Evolutionary conservation across 345 rosid genomes (phyloP), one percentile per base, ranked within the genome.

Genomic region (Viola odorata): DNA sequence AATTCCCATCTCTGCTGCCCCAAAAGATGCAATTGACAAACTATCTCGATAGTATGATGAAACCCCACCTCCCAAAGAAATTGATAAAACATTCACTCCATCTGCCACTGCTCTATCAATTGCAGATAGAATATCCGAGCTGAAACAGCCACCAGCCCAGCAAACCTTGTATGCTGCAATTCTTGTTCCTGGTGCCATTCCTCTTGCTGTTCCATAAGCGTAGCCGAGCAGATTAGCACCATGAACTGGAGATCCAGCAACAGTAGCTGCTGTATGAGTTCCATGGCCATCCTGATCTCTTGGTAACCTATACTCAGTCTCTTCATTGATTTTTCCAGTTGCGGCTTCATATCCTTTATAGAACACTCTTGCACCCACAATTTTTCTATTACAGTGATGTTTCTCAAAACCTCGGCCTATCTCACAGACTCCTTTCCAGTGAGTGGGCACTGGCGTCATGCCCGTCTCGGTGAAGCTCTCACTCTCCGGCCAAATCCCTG

Each of bases 241-340:
- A 37, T 8, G 61, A 5, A 71, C 75, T 8, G 52, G 56, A 37
- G 66, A 71, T 8, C 75, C 70, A 54, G 70, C 70, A 5, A 65
- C 75, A 5, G 75, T 71, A 5, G 70, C 75, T 50, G 75, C 62
- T 32, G 75, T 71, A 48, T 71, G 75, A 49, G 75, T 71, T 36
- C 75, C 75, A 60, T 71, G 75, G 23, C 75, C 75, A 54, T 71
- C 75, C 50, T 71, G 70, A 60, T 71, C 75, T 65, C 66, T 65
- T 23, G 75, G 70, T 16, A 66, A 71, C 23, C 55, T 64, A 37
- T 65, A 71, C 62, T 71, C 75, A 2, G 32, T 44, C 42, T 65
- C 53, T 37, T 60, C 75, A 7, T 65, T 71, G 55, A 71, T 71
- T 50, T 53, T 54, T 37, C 75, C 75, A 0, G 66, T 54, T 6